Base-by-base conservation (phyloP, 2,329 filamentous ascomycete species). In the Arthrinium phaeospermum region DNA sequence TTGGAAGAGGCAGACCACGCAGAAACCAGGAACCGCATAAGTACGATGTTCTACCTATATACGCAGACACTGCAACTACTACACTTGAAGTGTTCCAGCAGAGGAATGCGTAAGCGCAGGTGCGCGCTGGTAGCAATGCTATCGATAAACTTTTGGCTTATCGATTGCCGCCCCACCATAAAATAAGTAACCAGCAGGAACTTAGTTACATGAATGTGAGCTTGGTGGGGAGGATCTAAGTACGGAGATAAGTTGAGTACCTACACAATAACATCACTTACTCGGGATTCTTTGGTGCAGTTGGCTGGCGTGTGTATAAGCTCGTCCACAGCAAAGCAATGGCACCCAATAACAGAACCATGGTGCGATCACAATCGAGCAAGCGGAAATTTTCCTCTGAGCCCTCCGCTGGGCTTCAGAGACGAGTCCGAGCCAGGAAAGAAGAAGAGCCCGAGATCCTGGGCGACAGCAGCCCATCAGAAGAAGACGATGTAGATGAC, bases 331-430 rank as follows among this genome's bases (percentile, higher is more conserved):
- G 13, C 68, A 49, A 6, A 51, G 68, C 24, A 41, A 34, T 19
- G 37, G 37, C 27, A 44, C 37, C 49, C 57, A 8, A 70, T 47
- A 45, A 72, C 16, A 68, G 46, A 57, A 30, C 34, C 16, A 81
- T 80, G 79, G 72, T 77, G 10, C 74, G 75, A 22, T 68, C 67
- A 68, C 70, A 69, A 37, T 74, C 79, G 0, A 82, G 83, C 73
- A 82, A 83, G 75, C 82, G 87, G 53, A 87, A 86, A 76, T 70
- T 80, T 3, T n/a, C n/a, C n/a, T n/a, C n/a, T n/a, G n/a, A n/a
- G n/a, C 80, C 81, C 1, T 78, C 79, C 0, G 53, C 78, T 8
- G 82, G 80, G 14, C 77, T 86, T 1, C 82, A 85, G 73, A 81
- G 85, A 71, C 81, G 85, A 57, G 86, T 87, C 1, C 83, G 84